Percentiles rank a stretch among this genome's conserved stretches.
Evolutionary conservation across 345 rosid genomes (phyloP).

Genomic region (Corymbia maculata): DNA sequence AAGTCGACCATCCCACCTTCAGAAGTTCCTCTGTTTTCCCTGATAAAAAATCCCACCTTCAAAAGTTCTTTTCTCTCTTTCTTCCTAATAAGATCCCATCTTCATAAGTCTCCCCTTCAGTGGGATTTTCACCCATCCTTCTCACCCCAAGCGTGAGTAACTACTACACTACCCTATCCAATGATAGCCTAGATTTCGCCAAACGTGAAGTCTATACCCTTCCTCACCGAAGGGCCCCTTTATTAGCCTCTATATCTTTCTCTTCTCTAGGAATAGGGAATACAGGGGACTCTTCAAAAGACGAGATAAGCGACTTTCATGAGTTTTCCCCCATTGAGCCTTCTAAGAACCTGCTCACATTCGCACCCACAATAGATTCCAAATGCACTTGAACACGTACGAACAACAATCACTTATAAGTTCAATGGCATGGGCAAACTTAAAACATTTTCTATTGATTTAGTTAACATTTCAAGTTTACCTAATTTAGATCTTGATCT

Average conservation of each 20-base stretch:
- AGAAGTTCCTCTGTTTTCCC: background rate
- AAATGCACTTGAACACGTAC: background rate
- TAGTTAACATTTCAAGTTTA: background rate
- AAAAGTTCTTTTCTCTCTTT: background rate
- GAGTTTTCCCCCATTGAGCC: background rate
- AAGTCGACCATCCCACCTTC: background rate
- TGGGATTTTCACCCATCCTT: no score
- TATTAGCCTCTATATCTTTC: background rate
- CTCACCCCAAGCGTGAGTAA: no score
- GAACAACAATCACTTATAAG: background rate
- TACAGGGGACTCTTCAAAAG: no score
- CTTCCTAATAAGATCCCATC: background rate
- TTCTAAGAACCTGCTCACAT: background rate
- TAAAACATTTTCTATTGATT: no score
- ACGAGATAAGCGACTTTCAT: background rate
- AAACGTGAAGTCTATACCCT: no score
- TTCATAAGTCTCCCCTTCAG: background rate
- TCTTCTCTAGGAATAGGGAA: background rate
- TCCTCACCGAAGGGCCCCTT: no score
- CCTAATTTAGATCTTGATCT: background rate
- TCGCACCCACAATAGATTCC: background rate
- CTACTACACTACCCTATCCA: no score
- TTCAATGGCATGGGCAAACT: background rate
- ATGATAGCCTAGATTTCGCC: no score
- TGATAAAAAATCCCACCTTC: background rate